Evolutionary conservation across 2,329 filamentous ascomycete species (phyloP), one percentile per base, ranked within the genome.

Genomic region (Xylariaceae sp.): DNA sequence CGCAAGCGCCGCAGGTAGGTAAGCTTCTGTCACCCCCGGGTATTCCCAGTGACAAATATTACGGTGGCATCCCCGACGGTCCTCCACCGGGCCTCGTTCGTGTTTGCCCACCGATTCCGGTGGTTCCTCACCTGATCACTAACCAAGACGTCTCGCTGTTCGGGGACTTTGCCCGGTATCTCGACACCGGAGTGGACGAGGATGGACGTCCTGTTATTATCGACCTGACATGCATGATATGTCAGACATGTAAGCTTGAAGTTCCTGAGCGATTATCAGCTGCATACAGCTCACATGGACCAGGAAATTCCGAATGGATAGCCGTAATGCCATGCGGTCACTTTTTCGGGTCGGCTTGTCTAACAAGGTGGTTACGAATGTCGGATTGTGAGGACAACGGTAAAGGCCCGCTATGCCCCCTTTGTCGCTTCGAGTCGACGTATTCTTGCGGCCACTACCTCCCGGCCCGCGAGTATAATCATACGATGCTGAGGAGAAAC

Each of bases 301-400:
- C 19, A 8, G 11, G 3, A 2, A 9, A n/a, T 4, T 14, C 6
- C 3, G 49, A 58, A 2, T 14, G 8, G 23, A 44, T 68, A 3
- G n/a, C 50, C 0, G 54, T 68, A 0, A 19, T 68, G 1, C 66
- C 67, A 0, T 69, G 67, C 19, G 66, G 66, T 0, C 67, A 69
- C 19, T 61, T 61, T 16, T 62, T 67, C 24, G 64, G 66, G 2
- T 12, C 12, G 0, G 2, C 6, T 0, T 67, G 66, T 16, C 21
- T 68, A 0, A 16, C 21, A 0, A 0, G 2, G 0, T 68, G 64
- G 61, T 7, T 58, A 1, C 1, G 6, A 1, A 33, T 52, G 23
- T 19, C 44, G 9, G 4, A 16, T 0, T 0, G 12, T 0, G 7
- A 34, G 14, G 19, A 33, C 2, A 9, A 9, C 9, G 1, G 3